Evolutionary conservation across 1,139 yeast genomes (phyloP).

Genomic region (Protomyces macrosporus): DNA sequence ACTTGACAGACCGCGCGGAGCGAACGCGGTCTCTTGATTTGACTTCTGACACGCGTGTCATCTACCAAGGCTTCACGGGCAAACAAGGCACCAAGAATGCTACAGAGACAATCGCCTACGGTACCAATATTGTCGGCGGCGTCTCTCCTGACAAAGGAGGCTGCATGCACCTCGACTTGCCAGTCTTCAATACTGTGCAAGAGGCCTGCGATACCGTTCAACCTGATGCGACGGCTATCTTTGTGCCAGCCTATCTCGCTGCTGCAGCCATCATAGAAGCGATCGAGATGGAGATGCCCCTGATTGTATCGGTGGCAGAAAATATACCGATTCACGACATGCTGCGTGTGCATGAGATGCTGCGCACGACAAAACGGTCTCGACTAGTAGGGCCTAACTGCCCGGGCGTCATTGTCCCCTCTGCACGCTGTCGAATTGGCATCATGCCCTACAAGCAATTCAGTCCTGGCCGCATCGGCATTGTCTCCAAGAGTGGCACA

Average conservation of each 20-base stretch:
- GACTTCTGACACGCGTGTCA: constrained; percentile 11
- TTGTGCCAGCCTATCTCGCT: constrained; percentile 21
- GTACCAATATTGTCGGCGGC: constrained; percentile 58
- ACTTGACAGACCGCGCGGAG: neutral
- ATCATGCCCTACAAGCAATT: constrained; percentile 22
- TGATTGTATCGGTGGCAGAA: constrained; percentile 19
- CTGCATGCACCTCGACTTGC: constrained; percentile 4
- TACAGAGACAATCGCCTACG: constrained; percentile 74
- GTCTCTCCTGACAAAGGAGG: constrained; percentile 24
- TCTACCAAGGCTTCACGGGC: constrained; percentile 67
- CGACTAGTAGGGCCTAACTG: constrained; percentile 19
- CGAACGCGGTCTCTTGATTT: neutral
- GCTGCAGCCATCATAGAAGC: constrained; percentile 24
- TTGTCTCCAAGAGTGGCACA: constrained; percentile 20
- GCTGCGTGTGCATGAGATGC: constrained; percentile 13
- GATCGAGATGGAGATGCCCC: constrained; percentile 11
- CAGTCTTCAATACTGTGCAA: constrained; percentile 11
- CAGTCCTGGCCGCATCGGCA: constrained; percentile 15
- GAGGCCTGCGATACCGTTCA: constrained; percentile 1
- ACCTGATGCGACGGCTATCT: constrained; percentile 22
- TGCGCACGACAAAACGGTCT: neutral
- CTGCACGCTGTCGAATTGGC: constrained; percentile 10
- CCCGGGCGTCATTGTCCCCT: constrained; percentile 16
- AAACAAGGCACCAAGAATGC: constrained; percentile 98
- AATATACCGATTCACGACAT: constrained; percentile 17